phyloP scores from a whole-genome alignment of 2,329 filamentous ascomycete genomes.

The Alternaria triticina region DNA sequence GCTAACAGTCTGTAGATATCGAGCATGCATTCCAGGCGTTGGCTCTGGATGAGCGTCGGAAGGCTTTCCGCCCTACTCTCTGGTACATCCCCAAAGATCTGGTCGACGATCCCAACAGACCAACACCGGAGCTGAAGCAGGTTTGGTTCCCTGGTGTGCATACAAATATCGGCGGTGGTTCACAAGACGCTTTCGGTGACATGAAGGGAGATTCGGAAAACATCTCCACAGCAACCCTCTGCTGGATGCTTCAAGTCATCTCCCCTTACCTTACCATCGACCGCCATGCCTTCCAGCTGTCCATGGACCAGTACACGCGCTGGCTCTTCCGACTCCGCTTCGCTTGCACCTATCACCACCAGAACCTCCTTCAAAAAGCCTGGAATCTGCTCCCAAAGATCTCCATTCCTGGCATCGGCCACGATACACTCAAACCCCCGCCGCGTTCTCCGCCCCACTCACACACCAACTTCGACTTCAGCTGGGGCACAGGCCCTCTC shows the following conservation, averaged over 20 bases:
- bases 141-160: constrained; percentile 62
- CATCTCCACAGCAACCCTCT: constrained; percentile 57
- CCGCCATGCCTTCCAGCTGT: constrained; percentile 49
- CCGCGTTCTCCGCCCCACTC: constrained; percentile 36
- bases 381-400: constrained; percentile 22
- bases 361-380: constrained; percentile 16
- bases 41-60: constrained; percentile 60
- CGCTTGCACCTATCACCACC: constrained; percentile 40
- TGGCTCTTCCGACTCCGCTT: constrained; percentile 41
- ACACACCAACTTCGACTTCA: constrained; percentile 48
- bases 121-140: constrained; percentile 53
- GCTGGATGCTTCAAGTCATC: constrained; percentile 64
- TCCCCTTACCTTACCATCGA: constrained; percentile 56
- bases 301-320: constrained; percentile 49
- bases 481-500: constrained; percentile 56
- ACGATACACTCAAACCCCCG: constrained; percentile 27
- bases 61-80: constrained; percentile 60
- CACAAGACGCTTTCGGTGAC: constrained; percentile 34
- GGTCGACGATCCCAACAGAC: constrained; percentile 26
- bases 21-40: constrained; percentile 63
- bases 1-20: constrained; percentile 48
- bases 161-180: constrained; percentile 59
- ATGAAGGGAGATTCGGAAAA: constrained; percentile 47
- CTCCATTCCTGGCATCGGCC: constrained; percentile 27
- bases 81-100: constrained; percentile 54